Evolutionary conservation across 2,329 filamentous ascomycete genomes (phyloP).

Genomic region (Bipolaris zeicola): DNA sequence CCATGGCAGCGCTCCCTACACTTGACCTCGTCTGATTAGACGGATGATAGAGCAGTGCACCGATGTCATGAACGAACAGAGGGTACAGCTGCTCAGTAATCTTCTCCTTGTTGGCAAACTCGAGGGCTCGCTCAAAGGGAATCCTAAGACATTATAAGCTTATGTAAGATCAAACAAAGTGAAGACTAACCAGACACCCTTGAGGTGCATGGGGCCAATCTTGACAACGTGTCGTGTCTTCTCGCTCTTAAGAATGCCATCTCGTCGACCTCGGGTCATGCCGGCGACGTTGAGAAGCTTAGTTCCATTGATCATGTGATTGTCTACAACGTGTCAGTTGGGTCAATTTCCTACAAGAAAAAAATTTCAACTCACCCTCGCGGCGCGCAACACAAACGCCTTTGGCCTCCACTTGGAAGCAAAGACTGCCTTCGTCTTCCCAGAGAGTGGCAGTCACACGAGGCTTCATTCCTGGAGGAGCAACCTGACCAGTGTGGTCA

Average conservation of each 20-base stretch:
- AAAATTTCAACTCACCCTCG: constrained; percentile 67
- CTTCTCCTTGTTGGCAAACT: constrained; percentile 99
- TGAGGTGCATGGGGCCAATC: constrained; percentile 98
- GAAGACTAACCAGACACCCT: constrained; percentile 62
- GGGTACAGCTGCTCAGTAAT: constrained; percentile 96
- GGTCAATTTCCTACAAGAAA: not conserved
- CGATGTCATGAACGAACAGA: constrained; percentile 96
- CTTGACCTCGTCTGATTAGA: constrained; percentile 82
- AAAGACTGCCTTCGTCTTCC: constrained; percentile 97
- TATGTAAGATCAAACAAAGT: not conserved
- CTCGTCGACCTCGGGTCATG: constrained; percentile 93
- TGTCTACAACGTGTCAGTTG: constrained; percentile 63
- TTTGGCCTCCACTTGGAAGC: constrained; percentile 96
- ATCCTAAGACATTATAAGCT: constrained; percentile 67
- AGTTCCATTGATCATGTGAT: constrained; percentile 99
- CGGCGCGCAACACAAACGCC: constrained; percentile 93
- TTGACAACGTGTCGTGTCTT: constrained; percentile 97
- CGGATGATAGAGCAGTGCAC: constrained; percentile 89
- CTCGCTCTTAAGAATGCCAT: constrained; percentile 97
- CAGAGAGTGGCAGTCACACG: constrained; percentile 94
- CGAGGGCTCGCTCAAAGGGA: constrained; percentile 93
- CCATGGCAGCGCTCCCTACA: constrained; percentile 73
- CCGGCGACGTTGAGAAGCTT: constrained; percentile 96
- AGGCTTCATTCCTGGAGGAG: constrained; percentile 93
- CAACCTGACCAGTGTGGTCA: constrained; percentile 90